phyloP scores from a whole-genome alignment of 441 rosid species.

The Hypseocharis bilobata region DNA sequence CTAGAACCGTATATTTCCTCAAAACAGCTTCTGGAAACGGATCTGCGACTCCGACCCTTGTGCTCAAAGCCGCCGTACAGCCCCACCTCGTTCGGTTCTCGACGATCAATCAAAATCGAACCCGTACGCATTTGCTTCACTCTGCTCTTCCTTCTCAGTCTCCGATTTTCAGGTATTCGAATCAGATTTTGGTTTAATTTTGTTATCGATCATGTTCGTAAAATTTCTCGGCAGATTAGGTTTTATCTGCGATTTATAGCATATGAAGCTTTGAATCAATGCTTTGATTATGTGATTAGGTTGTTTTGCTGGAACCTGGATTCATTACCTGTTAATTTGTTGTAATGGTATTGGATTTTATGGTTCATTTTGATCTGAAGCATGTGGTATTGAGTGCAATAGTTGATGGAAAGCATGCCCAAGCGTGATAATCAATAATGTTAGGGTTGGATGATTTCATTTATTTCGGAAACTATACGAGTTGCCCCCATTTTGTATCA shows the following conservation, averaged over 20 bases:
- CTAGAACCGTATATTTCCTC: background rate
- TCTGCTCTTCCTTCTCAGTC: background rate
- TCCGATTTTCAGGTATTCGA: conserved; percentile 1
- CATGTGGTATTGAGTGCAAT: background rate
- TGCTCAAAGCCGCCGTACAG: too few relatives aligned
- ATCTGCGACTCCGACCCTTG: background rate
- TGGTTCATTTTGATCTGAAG: background rate
- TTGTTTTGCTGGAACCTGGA: background rate
- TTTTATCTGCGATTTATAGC: background rate
- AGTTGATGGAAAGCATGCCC: background rate
- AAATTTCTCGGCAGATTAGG: background rate
- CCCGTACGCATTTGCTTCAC: background rate
- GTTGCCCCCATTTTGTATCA: background rate
- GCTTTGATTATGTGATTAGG: background rate
- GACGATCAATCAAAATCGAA: background rate
- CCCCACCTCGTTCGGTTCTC: background rate
- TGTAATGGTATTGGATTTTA: background rate
- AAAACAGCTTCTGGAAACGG: background rate
- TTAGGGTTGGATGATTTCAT: too few relatives aligned
- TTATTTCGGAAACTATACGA: background rate
- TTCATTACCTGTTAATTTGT: background rate
- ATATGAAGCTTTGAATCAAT: background rate
- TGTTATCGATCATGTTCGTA: background rate
- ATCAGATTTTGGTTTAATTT: too few relatives aligned
- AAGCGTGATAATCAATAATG: too few relatives aligned